Evolutionary conservation across 2,329 filamentous ascomycete genomes (phyloP).

Genomic region (Penicillium sp.): DNA sequence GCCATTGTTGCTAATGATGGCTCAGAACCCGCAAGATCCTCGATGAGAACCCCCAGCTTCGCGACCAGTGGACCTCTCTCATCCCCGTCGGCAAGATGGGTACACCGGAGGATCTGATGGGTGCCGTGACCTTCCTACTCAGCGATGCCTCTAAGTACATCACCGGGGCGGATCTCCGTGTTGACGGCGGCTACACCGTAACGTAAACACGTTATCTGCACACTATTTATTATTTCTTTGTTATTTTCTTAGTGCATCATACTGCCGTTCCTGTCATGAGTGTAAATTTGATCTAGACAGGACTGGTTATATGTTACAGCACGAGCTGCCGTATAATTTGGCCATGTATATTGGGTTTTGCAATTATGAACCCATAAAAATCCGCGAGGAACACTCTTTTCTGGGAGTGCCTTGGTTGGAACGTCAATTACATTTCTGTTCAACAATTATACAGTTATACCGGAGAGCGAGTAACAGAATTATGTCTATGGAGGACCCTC

Average conservation of each 20-base stretch:
- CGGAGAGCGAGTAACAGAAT: too few relatives aligned
- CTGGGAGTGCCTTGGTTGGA: neutral
- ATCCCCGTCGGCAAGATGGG: slow-evolving; percentile 96
- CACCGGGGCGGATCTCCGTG: slow-evolving; percentile 71
- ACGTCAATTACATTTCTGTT: too few relatives aligned
- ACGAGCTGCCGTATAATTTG: neutral
- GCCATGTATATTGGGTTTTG: neutral
- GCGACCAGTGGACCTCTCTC: slow-evolving; percentile 84
- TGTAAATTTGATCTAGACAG: neutral
- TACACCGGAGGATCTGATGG: slow-evolving; percentile 86
- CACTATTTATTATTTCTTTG: neutral
- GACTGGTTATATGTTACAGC: neutral
- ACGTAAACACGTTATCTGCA: slow-evolving; percentile 51
- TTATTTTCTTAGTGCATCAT: slow-evolving; percentile 7
- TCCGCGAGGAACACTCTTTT: neutral
- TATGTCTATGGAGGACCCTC: too few relatives aligned
- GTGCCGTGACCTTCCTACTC: slow-evolving; percentile 80
- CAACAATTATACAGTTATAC: too few relatives aligned
- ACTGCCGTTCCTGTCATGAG: neutral
- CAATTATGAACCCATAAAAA: neutral
- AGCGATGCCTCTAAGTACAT: slow-evolving; percentile 76
- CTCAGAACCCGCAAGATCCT: slow-evolving; percentile 86
- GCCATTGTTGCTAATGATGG: neutral
- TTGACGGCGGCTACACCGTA: slow-evolving; percentile 86
- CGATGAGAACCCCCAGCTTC: slow-evolving; percentile 85